These are phyloP conservation scores for Globisporangium acanthophoron DNA, from an alignment of 352 stramenopile species.

Conservation along the genomic window DNA sequence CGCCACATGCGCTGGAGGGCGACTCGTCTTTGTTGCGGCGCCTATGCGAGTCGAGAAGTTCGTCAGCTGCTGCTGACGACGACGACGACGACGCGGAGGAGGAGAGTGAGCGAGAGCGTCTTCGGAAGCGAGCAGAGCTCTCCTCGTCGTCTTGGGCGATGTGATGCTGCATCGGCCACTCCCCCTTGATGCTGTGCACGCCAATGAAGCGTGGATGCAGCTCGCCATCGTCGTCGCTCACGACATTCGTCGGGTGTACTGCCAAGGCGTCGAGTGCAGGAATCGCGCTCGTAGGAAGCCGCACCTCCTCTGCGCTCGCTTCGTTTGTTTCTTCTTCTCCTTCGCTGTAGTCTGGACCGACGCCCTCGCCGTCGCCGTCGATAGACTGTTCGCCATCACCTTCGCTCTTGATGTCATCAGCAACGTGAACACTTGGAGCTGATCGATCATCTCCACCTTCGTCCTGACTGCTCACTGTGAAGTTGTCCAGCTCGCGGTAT, in stretches of 20 bases:
- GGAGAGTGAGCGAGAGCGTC: not conserved
- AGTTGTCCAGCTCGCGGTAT: not conserved
- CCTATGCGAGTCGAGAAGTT: not conserved
- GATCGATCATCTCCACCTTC: too few species aligned
- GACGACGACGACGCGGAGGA: slow-evolving; percentile 3
- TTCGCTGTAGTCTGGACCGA: not conserved
- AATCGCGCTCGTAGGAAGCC: not conserved
- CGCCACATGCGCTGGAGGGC: not conserved
- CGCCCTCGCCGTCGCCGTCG: not conserved
- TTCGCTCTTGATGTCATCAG: not conserved
- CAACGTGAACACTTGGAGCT: too few species aligned
- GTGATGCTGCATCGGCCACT: slow-evolving; percentile 20
- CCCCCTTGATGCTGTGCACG: slow-evolving; percentile 39
- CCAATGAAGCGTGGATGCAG: slow-evolving; percentile 47
- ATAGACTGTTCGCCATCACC: not conserved
- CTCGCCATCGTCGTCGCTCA: not conserved
- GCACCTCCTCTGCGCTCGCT: slow-evolving; percentile 1
- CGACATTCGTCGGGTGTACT: not conserved
- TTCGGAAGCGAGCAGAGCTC: not conserved
- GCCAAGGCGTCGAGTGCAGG: not conserved
- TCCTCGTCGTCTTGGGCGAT: not conserved
- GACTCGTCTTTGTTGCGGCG: not conserved
- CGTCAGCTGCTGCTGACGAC: not conserved
- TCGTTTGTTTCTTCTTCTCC: not conserved
- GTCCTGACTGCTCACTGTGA: too few species aligned